phyloP scores from a whole-genome alignment of 768 basidiomycete genomes.

The Amanita rubescens region DNA sequence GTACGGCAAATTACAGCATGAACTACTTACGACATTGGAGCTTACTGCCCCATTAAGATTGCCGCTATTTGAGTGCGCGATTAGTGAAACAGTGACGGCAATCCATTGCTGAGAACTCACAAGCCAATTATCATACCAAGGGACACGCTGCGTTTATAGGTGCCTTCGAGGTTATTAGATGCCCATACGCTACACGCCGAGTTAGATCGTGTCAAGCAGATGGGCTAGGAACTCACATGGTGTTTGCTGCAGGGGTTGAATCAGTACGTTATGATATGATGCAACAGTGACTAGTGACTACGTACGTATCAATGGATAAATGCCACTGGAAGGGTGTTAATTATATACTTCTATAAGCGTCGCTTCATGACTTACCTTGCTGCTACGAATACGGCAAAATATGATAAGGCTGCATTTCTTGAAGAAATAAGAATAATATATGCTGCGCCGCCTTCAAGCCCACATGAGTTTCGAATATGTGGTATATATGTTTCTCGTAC shows the following conservation, averaged over 20 bases:
- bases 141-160: conserved; percentile 68
- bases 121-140: conserved; percentile 64
- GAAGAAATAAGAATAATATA: conserved; percentile 68
- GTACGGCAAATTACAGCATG: not conserved
- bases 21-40: conserved; percentile 56
- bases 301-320: conserved; percentile 69
- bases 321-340: conserved; percentile 38
- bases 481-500: conserved; percentile 20
- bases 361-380: conserved; percentile 40
- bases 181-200: conserved; percentile 38
- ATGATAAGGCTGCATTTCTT: conserved; percentile 55
- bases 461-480: not conserved
- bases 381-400: conserved; percentile 66
- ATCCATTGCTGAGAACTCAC: conserved; percentile 23
- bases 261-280: not conserved
- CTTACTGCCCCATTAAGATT: conserved; percentile 74
- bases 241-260: conserved; percentile 38
- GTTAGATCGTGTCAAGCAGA: not conserved
- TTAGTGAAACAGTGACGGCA: not conserved
- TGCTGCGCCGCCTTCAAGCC: conserved; percentile 41
- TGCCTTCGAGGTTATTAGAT: conserved; percentile 67
- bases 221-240: conserved; percentile 32
- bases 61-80: conserved; percentile 31
- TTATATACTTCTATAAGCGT: not conserved
- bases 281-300: not conserved